Percentiles rank a stretch among this genome's conserved stretches.
phyloP scores from a whole-genome alignment of 306 rosid genomes.

The Carpinus viminea region DNA sequence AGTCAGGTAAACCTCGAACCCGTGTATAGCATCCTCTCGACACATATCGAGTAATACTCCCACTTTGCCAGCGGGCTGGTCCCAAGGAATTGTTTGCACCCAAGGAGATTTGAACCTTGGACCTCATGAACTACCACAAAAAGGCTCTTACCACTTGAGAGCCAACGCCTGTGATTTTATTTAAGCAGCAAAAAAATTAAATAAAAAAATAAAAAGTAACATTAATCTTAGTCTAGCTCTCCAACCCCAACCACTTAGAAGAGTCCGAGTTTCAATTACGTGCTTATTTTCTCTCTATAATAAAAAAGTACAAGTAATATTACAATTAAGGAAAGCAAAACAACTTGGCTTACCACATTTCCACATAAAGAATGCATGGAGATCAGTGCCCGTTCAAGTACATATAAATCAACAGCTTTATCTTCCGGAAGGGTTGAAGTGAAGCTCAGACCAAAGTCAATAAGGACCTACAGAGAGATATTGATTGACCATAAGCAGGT shows the following conservation, averaged over 20 bases:
- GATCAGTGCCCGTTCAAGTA: conserved; percentile 81
- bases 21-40: too few species aligned
- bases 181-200: neutral
- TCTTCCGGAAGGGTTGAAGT: conserved; percentile 89
- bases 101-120: too few species aligned
- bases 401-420: conserved; percentile 92
- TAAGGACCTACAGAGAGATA: conserved; percentile 59
- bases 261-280: neutral
- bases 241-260: conserved; percentile 9
- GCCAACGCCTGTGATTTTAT: neutral
- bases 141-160: too few species aligned
- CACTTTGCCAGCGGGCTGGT: too few species aligned
- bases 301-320: neutral
- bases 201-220: neutral
- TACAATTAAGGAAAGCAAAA: conserved; percentile 11
- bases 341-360: conserved; percentile 59
- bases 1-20: too few species aligned
- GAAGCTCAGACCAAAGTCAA: conserved; percentile 89
- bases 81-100: too few species aligned
- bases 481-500: conserved; percentile 15
- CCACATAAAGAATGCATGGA: conserved; percentile 97
- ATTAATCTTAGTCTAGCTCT: neutral
- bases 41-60: too few species aligned
- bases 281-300: neutral
- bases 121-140: too few species aligned